Evolutionary conservation across 202 grass and related monocot genomes (phyloP).

Genomic region (Panicum virgatum): DNA sequence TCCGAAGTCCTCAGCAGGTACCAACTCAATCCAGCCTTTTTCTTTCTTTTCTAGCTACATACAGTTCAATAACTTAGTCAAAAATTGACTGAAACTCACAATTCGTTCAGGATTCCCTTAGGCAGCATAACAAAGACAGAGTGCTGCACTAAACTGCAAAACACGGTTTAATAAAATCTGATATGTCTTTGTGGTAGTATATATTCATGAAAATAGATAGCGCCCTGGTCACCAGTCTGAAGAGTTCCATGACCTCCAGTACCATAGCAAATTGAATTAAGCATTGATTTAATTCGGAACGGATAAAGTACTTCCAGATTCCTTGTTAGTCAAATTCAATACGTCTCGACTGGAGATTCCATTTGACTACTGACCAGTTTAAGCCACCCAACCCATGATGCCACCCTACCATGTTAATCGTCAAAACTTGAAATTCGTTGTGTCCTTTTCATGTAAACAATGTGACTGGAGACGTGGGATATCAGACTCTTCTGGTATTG

Average conservation of each 20-base stretch:
- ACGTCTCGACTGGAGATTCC: not conserved
- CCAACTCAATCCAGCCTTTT: not conserved
- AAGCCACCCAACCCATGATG: not conserved
- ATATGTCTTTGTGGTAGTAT: not conserved
- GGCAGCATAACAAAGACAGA: not conserved
- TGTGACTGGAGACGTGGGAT: not conserved
- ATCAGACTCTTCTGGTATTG: not conserved
- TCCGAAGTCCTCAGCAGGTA: constrained; percentile 75
- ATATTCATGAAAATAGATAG: not conserved
- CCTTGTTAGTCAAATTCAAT: not conserved
- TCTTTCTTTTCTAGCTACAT: no score
- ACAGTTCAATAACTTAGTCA: no score
- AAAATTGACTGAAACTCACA: no score
- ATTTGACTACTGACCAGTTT: not conserved
- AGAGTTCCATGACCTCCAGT: not conserved
- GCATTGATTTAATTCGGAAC: not conserved
- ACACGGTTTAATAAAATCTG: not conserved
- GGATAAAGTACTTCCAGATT: not conserved
- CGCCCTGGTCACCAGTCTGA: not conserved
- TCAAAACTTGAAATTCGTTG: not conserved
- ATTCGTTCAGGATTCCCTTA: not conserved
- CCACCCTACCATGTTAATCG: not conserved
- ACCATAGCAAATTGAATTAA: not conserved
- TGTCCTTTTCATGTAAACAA: not conserved
- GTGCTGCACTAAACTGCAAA: not conserved